phyloP scores from a whole-genome alignment of 805 yeast species.

The Kregervanrija delftensis region DNA sequence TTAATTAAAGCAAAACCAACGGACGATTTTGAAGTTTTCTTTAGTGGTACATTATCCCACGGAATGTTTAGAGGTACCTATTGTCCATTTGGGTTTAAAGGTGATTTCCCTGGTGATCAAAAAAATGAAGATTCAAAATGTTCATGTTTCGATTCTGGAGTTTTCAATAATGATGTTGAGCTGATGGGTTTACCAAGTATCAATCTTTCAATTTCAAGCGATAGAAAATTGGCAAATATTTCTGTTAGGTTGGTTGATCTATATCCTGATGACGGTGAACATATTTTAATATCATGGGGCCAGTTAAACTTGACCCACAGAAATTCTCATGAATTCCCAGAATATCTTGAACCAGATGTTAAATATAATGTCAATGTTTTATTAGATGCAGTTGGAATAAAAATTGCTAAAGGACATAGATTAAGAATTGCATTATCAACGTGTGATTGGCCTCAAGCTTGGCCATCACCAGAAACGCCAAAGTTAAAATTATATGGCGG shows the following conservation, averaged over 20 bases:
- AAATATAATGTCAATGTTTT: conserved; percentile 29
- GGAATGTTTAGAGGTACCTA: conserved; percentile 39
- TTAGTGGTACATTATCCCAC: conserved; percentile 32
- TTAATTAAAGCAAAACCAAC: conserved; percentile 1
- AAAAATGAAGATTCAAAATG: conserved; percentile 35
- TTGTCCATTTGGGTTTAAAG: conserved; percentile 41
- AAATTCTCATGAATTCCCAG: conserved; percentile 36
- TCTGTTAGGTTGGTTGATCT: conserved; percentile 35
- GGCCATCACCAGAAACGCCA: conserved; percentile 39
- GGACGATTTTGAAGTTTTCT: conserved; percentile 9
- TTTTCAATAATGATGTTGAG: conserved; percentile 18
- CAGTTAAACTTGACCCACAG: conserved; percentile 36
- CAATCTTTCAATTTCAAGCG: conserved; percentile 28
- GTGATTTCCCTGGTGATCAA: conserved; percentile 42
- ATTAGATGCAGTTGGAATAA: conserved; percentile 35
- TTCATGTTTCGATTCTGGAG: conserved; percentile 28
- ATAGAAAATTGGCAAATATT: conserved; percentile 32
- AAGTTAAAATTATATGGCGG: conserved; percentile 28
- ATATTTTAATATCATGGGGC: conserved; percentile 39
- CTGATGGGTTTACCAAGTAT: conserved; percentile 34
- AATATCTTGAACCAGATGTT: conserved; percentile 24
- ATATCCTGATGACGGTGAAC: conserved; percentile 31
- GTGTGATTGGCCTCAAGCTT: conserved; percentile 41
- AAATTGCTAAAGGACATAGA: conserved; percentile 30
- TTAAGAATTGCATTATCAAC: conserved; percentile 36